These are phyloP conservation scores for Cyathus striatus DNA, from an alignment of 768 basidiomycete genomes.

Conservation along the genomic window DNA sequence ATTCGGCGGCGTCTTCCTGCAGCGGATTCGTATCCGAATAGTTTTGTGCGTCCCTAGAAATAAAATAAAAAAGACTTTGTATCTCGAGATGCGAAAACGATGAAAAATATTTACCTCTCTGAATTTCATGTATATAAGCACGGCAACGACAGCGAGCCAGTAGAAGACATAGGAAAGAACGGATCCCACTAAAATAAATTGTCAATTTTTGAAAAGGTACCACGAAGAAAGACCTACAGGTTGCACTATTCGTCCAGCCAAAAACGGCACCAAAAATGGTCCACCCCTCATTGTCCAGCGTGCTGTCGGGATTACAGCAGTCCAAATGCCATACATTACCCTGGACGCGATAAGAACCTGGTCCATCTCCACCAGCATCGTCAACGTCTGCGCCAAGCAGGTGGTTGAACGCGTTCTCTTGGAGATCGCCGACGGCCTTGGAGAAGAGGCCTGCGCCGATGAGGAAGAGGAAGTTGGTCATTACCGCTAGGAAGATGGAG, in stretches of 20 bases:
- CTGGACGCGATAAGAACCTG: slow-evolving; percentile 77
- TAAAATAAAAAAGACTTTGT: no score
- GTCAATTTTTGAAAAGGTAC: background rate
- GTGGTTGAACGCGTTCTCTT: slow-evolving; percentile 59
- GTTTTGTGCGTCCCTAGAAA: slow-evolving; percentile 54
- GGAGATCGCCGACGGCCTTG: slow-evolving; percentile 67
- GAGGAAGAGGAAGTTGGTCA: slow-evolving; percentile 88
- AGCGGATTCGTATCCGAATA: slow-evolving; percentile 54
- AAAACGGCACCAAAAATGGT: slow-evolving; percentile 80
- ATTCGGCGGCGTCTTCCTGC: slow-evolving; percentile 30
- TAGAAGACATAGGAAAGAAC: slow-evolving; percentile 89
- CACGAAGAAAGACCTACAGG: slow-evolving; percentile 33
- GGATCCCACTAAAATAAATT: slow-evolving; percentile 48
- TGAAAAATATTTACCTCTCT: slow-evolving; percentile 40
- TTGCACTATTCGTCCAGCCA: slow-evolving; percentile 85
- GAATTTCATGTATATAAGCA: slow-evolving; percentile 65
- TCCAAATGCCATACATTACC: slow-evolving; percentile 87
- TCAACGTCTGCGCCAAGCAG: slow-evolving; percentile 74
- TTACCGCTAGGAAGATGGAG: slow-evolving; percentile 82
- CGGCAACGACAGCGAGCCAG: slow-evolving; percentile 78
- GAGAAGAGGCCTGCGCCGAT: slow-evolving; percentile 94
- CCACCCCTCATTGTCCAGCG: slow-evolving; percentile 56
- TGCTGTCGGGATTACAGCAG: slow-evolving; percentile 69
- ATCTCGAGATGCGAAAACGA: background rate
- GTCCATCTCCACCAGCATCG: slow-evolving; percentile 65